These are phyloP conservation scores for Staphylotrichum longicolle DNA, from an alignment of 495 filamentous ascomycete species.

Conservation along the genomic window DNA sequence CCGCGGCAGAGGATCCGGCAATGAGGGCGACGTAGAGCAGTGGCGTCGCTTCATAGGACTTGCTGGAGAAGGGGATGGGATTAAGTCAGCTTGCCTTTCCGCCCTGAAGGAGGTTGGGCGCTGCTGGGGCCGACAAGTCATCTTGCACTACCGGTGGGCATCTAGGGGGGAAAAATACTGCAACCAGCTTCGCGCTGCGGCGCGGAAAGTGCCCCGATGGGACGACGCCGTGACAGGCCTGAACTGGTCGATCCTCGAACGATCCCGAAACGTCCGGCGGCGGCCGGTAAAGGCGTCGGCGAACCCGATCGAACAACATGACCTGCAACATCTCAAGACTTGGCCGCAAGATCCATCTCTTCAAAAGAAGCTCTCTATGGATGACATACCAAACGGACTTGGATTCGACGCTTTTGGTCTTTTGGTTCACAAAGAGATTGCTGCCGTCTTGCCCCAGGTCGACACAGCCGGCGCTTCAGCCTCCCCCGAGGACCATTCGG, in stretches of 20 bases:
- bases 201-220: not conserved
- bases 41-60: not conserved
- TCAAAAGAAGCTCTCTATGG: not conserved
- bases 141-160: not conserved
- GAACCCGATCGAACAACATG: not conserved
- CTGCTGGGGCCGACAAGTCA: not conserved
- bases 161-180: not conserved
- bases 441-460: not conserved
- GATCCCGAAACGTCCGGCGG: not conserved
- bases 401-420: not conserved
- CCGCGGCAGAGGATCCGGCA: not conserved
- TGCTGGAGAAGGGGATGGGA: not conserved
- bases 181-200: not conserved
- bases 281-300: constrained; percentile 2
- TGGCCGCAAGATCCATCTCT: not conserved
- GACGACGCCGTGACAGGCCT: not conserved
- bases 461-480: not conserved
- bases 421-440: not conserved
- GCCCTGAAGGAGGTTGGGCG: not conserved
- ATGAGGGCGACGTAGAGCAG: not conserved
- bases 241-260: not conserved
- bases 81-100: not conserved
- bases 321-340: not conserved
- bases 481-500: not conserved
- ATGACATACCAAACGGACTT: not conserved